A percentile compares a stretch with the other conserved stretches of the same genome.
phyloP scores from a whole-genome alignment of 768 basidiomycete species.

The Bullera alba region DNA sequence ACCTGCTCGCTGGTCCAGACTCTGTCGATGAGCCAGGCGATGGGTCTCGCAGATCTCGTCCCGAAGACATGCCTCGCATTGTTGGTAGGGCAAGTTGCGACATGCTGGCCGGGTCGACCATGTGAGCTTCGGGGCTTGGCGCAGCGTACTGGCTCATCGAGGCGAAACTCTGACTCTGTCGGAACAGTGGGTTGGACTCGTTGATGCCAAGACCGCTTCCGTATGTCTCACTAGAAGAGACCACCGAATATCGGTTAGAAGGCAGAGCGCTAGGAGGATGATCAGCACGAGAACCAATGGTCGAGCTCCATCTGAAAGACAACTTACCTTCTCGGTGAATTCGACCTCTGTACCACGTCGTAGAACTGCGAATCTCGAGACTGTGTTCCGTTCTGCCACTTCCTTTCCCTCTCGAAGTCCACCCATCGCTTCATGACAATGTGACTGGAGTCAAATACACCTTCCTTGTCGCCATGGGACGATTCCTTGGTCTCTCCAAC shows the following conservation, averaged over 20 bases:
- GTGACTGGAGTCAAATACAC: slow-evolving; percentile 90
- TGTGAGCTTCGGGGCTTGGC: slow-evolving; percentile 36
- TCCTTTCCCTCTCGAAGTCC: slow-evolving; percentile 90
- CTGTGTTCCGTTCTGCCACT: slow-evolving; percentile 81
- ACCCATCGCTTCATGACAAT: slow-evolving; percentile 99
- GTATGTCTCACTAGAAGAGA: slow-evolving; percentile 70
- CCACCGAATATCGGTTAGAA: slow-evolving; percentile 61
- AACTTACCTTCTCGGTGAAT: slow-evolving; percentile 56
- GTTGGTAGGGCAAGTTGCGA: slow-evolving; percentile 43
- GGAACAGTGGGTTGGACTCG: slow-evolving; percentile 35
- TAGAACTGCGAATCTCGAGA: slow-evolving; percentile 71
- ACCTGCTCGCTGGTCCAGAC: slow-evolving; percentile 20
- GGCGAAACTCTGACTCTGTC: slow-evolving; percentile 32
- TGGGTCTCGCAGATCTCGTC: slow-evolving; percentile 40
- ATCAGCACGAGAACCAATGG: slow-evolving; percentile 8
- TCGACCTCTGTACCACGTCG: slow-evolving; percentile 49
- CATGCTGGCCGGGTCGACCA: slow-evolving; percentile 66
- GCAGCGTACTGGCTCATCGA: slow-evolving; percentile 30
- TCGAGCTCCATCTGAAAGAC: background rate
- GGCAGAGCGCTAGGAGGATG: slow-evolving; percentile 22
- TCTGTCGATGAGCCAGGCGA: slow-evolving; percentile 43
- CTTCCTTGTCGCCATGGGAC: slow-evolving; percentile 85
- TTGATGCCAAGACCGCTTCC: slow-evolving; percentile 27
- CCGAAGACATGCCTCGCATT: slow-evolving; percentile 42
- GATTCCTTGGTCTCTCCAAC: slow-evolving; percentile 62